Percentiles rank a stretch among this genome's conserved stretches.
Evolutionary conservation across 371 early-diverging fungal genomes (phyloP).

Genomic region (Syncephalis plumigaleata): DNA sequence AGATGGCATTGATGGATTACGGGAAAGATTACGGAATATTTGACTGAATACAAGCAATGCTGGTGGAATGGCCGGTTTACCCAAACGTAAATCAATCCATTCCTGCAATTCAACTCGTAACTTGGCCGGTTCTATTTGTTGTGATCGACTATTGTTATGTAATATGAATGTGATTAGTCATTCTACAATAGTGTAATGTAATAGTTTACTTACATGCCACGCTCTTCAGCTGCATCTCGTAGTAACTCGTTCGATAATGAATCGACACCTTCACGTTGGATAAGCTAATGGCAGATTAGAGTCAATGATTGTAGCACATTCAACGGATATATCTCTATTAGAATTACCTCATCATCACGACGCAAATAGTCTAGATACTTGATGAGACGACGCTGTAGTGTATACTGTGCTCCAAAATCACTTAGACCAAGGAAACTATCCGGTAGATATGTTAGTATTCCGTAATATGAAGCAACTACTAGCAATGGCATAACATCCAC

Average conservation of each 20-base stretch:
- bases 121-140: slow-evolving; percentile 22
- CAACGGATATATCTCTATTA: not conserved
- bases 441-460: not conserved
- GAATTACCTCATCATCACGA: slow-evolving; percentile 30
- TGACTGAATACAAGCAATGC: slow-evolving; percentile 35
- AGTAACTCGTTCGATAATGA: slow-evolving; percentile 19
- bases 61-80: slow-evolving; percentile 18
- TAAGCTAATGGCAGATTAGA: slow-evolving; percentile 11
- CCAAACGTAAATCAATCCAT: slow-evolving; percentile 25
- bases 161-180: not conserved
- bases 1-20: too few relatives aligned
- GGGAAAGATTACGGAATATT: slow-evolving; percentile 4
- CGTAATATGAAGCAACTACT: not conserved
- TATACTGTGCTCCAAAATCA: slow-evolving; percentile 27
- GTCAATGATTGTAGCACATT: not conserved
- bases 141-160: slow-evolving; percentile 16
- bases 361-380: slow-evolving; percentile 28
- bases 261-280: slow-evolving; percentile 26
- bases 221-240: slow-evolving; percentile 34
- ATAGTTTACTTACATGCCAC: slow-evolving; percentile 30
- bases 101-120: slow-evolving; percentile 29
- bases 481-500: too few relatives aligned
- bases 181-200: not conserved
- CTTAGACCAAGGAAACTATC: slow-evolving; percentile 34
- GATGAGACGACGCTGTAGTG: slow-evolving; percentile 27